Conservation (phyloP, 2,329 filamentous ascomycete species). For the Thelonectria rubi region DNA sequence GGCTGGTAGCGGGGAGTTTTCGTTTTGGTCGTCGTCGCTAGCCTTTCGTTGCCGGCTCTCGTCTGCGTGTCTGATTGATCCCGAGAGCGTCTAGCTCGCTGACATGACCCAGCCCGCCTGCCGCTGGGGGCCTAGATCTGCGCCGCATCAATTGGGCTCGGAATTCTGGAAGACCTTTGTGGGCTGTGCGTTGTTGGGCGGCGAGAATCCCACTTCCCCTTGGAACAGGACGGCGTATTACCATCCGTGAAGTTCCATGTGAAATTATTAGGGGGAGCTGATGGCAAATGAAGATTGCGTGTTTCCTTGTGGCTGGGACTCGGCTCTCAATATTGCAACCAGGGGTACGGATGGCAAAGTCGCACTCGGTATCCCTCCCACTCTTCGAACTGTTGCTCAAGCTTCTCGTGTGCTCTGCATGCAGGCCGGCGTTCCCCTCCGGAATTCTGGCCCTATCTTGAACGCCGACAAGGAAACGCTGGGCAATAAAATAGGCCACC, state of each 20-base stretch:
- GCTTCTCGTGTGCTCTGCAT: not conserved
- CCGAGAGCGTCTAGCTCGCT: conserved; percentile 9
- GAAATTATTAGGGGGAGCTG: conserved; percentile 14
- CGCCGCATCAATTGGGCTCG: conserved; percentile 1
- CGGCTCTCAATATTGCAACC: conserved; percentile 27
- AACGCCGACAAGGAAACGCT: conserved; percentile 1
- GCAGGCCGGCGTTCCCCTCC: conserved; percentile 1
- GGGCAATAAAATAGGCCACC: conserved; percentile 25
- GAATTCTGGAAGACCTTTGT: conserved; percentile 12
- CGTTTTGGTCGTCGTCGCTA: conserved; percentile 1
- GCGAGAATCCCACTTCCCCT: conserved; percentile 2
- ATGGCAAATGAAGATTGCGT: conserved; percentile 29
- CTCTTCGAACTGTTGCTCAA: not conserved
- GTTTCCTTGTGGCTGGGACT: conserved; percentile 28
- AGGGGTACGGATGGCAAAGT: conserved; percentile 14
- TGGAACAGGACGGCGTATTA: conserved; percentile 4
- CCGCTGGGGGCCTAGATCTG: conserved; percentile 5
- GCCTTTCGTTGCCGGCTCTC: conserved; percentile 1
- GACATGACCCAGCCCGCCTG: conserved; percentile 13
- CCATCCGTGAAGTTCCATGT: conserved; percentile 3
- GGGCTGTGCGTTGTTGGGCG: conserved; percentile 18
- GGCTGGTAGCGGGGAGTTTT: not conserved
- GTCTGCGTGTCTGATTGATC: conserved; percentile 4
- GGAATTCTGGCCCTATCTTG: conserved; percentile 6
- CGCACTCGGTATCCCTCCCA: conserved; percentile 13